Evolutionary conservation across 1,284 basidiomycete genomes (phyloP).

Genomic region (Crucibulum parvulum): DNA sequence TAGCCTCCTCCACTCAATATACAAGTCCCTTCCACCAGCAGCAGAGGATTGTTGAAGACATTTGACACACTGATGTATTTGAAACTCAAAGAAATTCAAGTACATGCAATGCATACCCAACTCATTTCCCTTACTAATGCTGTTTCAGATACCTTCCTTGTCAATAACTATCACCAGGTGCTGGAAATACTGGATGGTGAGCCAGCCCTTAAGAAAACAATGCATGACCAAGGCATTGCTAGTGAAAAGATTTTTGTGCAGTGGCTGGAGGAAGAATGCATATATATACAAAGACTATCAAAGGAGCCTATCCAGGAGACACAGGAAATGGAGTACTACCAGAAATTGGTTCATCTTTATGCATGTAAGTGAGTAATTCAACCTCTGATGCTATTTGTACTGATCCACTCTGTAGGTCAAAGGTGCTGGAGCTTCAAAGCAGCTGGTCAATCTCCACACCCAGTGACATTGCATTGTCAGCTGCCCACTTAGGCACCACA

Average conservation of each 20-base stretch:
- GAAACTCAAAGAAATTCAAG: constrained; percentile 26
- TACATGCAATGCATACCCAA: constrained; percentile 6
- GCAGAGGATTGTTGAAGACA: constrained; percentile 25
- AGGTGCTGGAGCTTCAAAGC: not conserved
- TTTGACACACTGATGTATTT: constrained; percentile 19
- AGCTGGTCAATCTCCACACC: constrained; percentile 1
- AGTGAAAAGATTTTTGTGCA: constrained; percentile 11
- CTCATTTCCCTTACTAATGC: not conserved
- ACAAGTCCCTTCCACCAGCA: constrained; percentile 25
- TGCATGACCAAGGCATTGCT: constrained; percentile 17
- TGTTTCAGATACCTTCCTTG: constrained; percentile 12
- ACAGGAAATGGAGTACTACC: constrained; percentile 31
- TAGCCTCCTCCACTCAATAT: constrained; percentile 24
- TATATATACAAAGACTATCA: constrained; percentile 18
- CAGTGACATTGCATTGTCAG: not conserved
- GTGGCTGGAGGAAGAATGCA: constrained; percentile 24
- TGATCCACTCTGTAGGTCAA: not conserved
- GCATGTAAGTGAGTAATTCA: constrained; percentile 14
- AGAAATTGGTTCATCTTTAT: constrained; percentile 19
- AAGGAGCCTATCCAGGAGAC: constrained; percentile 29
- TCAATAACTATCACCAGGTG: constrained; percentile 28
- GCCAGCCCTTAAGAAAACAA: constrained; percentile 13
- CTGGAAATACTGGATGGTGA: constrained; percentile 16
- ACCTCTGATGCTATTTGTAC: not conserved
- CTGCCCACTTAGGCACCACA: not conserved